Evolutionary conservation across 495 filamentous ascomycete genomes (phyloP), one percentile per base, ranked within the genome.

Genomic region (Hypoxylon subgilvum): DNA sequence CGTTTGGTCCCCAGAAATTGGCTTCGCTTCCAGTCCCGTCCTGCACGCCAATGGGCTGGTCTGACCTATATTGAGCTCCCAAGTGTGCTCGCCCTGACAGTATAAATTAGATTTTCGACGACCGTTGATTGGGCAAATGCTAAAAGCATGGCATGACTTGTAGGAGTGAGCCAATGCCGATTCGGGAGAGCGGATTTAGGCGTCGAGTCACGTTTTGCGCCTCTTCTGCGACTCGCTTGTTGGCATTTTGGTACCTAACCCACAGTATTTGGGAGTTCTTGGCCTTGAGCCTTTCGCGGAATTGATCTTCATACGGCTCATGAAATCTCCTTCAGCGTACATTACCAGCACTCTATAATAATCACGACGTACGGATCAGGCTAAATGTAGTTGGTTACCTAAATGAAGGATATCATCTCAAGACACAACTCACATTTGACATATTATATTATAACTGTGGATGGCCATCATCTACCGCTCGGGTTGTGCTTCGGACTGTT

Each of bases 1-100:
- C 54, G 49, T 55, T 44, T 61, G 57, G 51, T 62, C 62, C 57
- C 60, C 36, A 51, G 51, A 61, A 25, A 53, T 61, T 57, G 34
- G 25, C 6, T 14, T 50, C 36, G 49, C 53, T 53, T 57, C 42
- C 52, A 46, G 42, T 52, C 48, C 52, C 42, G 42, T 43, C 41
- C 44, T 43, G 13, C 25, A 36, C 38, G 7, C 61, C 61, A 53
- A 58, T 64, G 13, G 43, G 21, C 25, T 14, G 32, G 49, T 32
- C 23, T 18, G 16, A 2, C 39, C 38, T 49, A 63, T 63, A 63
- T 63, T 58, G 46, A 46, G 38, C 49, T 46, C 38, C 31, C 44
- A 58, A 46, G 42, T 30, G n/a, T 41, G 28, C 22, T 32, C 28
- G 32, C 22, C 16, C 28, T 61, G 38, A 28, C 21, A 23, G 30